Base-by-base conservation (phyloP, 225 moss, liverwort and hornwort genomes). In the Bryoerythrophyllum caledonicum region DNA sequence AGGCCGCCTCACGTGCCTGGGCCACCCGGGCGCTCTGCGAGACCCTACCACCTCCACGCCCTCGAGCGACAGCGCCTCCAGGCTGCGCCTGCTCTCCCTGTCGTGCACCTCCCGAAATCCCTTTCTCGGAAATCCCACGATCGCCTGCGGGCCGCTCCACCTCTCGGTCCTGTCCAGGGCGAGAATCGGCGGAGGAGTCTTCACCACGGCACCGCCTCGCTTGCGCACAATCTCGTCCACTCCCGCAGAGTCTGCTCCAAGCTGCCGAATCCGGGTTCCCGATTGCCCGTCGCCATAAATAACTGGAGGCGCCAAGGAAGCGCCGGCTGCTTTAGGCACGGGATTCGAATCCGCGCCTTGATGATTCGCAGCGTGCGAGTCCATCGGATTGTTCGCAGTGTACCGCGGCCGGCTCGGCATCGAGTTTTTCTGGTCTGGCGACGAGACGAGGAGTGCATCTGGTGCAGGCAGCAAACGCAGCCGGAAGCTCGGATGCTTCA, bases 401-500 rank as follows among this genome's bases (percentile, higher is more conserved):
- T 79, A 89, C 1, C 91, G 65, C 4, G 85, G 81, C 43, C 77
- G 70, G 62, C 78, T 86, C 44, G 75, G 40, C 60, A 64, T 35
- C 1, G 59, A 46, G 23, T 73, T 85, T 56, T 77, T 86, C 20
- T 53, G 69, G 28, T 67, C 76, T 13, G 61, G 27, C 12, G 27
- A 58, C 13, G 12, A 13, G 5, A 24, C 32, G 4, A 67, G 71
- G 12, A 20, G 46, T 35, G 63, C 63, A 7, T 90, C 89, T 19
- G 69, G 48, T 19, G 90, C 84, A 54, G 94, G 85, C 54, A 94
- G 72, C 65, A 96, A 70, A 1, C 92, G 92, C 54, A 96, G 80
- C 13, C 94, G 88, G 44, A 96, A 96, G 24, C 90, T 94, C 15
- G 96, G 92, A 43, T 96, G 96, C 85, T 90, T 94, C 14, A 94